phyloP scores from a whole-genome alignment of 1,139 yeast species.

The Wickerhamomyces sp. region DNA sequence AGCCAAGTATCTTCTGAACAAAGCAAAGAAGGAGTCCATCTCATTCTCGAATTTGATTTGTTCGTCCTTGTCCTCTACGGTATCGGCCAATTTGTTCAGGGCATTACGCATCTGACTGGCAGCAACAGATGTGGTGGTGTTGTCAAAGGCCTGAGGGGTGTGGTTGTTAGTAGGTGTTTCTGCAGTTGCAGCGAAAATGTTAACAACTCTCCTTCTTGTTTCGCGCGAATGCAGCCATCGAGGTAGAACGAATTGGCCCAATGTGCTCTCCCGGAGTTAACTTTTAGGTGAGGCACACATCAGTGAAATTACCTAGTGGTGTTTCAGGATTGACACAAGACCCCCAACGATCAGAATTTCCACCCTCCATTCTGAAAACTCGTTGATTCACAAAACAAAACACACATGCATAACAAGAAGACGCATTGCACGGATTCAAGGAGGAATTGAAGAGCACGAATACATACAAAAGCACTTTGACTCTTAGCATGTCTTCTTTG shows the following conservation, averaged over 20 bases:
- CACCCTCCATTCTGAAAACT: too few species aligned
- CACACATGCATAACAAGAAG: neutral
- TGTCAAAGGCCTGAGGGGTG: slow-evolving; percentile 69
- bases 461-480: slow-evolving; percentile 59
- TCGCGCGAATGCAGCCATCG: too few species aligned
- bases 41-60: slow-evolving; percentile 75
- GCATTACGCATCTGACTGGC: slow-evolving; percentile 98
- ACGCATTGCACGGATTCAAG: neutral
- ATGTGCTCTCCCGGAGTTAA: too few species aligned
- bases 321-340: too few species aligned
- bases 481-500: slow-evolving; percentile 67
- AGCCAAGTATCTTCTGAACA: slow-evolving; percentile 85
- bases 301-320: too few species aligned
- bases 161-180: neutral
- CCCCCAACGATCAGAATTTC: too few species aligned
- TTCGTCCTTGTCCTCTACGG: slow-evolving; percentile 52
- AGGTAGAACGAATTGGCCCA: too few species aligned
- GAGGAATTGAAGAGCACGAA: too few species aligned
- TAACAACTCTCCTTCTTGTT: too few species aligned
- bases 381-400: too few species aligned
- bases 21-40: slow-evolving; percentile 91
- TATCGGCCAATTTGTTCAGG: slow-evolving; percentile 81
- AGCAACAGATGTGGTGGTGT: slow-evolving; percentile 91
- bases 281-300: too few species aligned
- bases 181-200: too few species aligned